Evolutionary conservation across 352 stramenopile genomes (phyloP), one percentile per base, ranked within the genome.

Genomic region (Pythium scleroteichum): DNA sequence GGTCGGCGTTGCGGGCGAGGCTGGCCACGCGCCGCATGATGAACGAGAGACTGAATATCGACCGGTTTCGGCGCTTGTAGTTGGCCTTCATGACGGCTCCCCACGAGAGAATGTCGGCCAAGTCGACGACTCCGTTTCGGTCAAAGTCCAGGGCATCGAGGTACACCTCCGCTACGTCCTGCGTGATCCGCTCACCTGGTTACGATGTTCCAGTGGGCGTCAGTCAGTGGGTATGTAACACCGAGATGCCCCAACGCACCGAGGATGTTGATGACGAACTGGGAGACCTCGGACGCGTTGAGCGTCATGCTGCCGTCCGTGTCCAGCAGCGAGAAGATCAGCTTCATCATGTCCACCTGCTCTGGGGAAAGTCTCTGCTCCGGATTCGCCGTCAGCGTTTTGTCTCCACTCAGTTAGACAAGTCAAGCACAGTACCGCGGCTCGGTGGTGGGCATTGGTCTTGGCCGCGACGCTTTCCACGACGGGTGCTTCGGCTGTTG

Each of bases 321-420:
- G 58, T 94, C 85, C 59, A 94, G 83, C 6, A 94, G 66, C 16
- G 81, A 88, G 46, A 94, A 94, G 29, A 89, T 82, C 1, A 94
- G 59, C 54, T 94, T 94, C 20, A 90, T 69, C 50, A 82, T 87
- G 35, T 94, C 81, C 6, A 94, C 68, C 57, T 94, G 82, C 54
- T 80, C 51, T 13, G 66, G 50, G 4, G 72, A 72, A n/a, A 94
- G 76, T 2, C 73, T 54, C 82, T 90, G 39, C 10, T 8, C 29
- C 17, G 38, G 26, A 3, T 4, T 39, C n/a, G 17, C 6, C 14
- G 14, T 44, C 24, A 49, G 27, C 5, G 10, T 10, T 5, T 10
- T 44, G n/a, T 44, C 5, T 8, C 4, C 14, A 3, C 26, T 4
- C 1, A 14, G 27, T 20, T 8, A 24, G 35, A 17, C 27, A 41